Conservation (phyloP, 2,329 filamentous ascomycete species). For the Aspergillus carbonarius region DNA sequence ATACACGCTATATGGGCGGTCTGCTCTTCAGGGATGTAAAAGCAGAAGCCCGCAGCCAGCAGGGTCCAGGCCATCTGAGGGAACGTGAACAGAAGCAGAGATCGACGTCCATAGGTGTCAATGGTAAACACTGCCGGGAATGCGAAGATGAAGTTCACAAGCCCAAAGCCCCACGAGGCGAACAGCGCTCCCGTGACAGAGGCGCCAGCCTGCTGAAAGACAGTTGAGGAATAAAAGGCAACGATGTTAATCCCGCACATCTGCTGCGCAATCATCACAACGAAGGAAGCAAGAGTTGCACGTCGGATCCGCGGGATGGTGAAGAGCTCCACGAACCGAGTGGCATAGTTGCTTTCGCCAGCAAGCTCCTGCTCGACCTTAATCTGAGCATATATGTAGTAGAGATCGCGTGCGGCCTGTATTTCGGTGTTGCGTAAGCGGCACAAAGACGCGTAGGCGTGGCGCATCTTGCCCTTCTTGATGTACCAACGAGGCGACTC, state of each 20-base stretch:
- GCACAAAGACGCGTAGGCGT: conserved; percentile 61
- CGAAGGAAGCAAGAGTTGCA: conserved; percentile 73
- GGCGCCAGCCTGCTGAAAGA: conserved; percentile 57
- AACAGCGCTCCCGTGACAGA: conserved; percentile 56
- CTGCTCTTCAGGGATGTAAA: conserved; percentile 47
- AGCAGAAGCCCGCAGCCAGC: conserved; percentile 62
- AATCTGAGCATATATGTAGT: conserved; percentile 58
- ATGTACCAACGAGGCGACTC: conserved; percentile 67
- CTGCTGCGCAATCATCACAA: conserved; percentile 77
- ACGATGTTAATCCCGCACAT: conserved; percentile 74
- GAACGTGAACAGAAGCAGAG: conserved; percentile 64
- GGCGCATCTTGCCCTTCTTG: conserved; percentile 62
- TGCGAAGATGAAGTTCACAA: conserved; percentile 66
- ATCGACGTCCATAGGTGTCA: conserved; percentile 64
- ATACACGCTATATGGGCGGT: conserved; percentile 54
- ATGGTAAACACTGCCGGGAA: conserved; percentile 66
- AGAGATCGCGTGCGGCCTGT: conserved; percentile 63
- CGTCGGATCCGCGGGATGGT: conserved; percentile 50
- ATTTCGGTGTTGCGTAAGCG: conserved; percentile 59
- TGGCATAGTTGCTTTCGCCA: conserved; percentile 56
- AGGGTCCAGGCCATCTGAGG: conserved; percentile 67
- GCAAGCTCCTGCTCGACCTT: conserved; percentile 46
- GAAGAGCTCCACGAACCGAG: conserved; percentile 57
- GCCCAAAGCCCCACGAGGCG: conserved; percentile 64
- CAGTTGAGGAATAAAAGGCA: conserved; percentile 69